phyloP scores from a whole-genome alignment of 768 basidiomycete species.

The Agrocybe chaxingu region DNA sequence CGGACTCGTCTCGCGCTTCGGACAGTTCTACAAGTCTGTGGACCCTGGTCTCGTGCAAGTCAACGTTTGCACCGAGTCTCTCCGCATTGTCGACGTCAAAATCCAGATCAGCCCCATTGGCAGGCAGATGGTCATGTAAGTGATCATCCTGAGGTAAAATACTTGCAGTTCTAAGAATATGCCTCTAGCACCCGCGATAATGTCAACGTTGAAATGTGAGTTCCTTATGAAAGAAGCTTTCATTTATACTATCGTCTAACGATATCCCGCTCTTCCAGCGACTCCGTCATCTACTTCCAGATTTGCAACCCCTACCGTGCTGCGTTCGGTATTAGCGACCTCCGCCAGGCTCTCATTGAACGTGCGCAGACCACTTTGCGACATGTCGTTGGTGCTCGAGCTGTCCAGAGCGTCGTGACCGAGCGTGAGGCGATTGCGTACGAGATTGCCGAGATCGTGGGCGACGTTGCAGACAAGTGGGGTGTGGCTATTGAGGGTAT shows the following conservation, averaged over 20 bases:
- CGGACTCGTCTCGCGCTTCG: constrained; percentile 90
- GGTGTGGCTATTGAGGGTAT: constrained; percentile 96
- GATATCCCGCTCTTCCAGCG: constrained; percentile 39
- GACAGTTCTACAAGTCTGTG: constrained; percentile 94
- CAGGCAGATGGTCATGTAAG: constrained; percentile 78
- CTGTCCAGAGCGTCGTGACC: constrained; percentile 94
- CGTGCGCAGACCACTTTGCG: constrained; percentile 92
- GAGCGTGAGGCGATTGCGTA: constrained; percentile 96
- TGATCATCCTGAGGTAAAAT: constrained; percentile 3
- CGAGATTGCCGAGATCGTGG: constrained; percentile 96
- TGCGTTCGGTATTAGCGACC: constrained; percentile 88
- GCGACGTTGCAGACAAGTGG: constrained; percentile 92
- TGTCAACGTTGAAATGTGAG: constrained; percentile 90
- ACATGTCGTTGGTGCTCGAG: constrained; percentile 94
- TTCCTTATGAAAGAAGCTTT: constrained; percentile 9
- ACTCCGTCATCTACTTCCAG: constrained; percentile 93
- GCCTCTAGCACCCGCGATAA: constrained; percentile 78
- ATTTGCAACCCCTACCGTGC: constrained; percentile 89
- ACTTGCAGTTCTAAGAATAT: constrained; percentile 9
- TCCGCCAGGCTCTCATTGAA: constrained; percentile 81
- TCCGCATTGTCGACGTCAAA: constrained; percentile 89
- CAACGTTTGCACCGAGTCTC: constrained; percentile 90
- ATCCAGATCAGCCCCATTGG: constrained; percentile 92
- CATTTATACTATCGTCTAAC: constrained; percentile 6
- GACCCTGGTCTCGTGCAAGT: constrained; percentile 90